phyloP scores from a whole-genome alignment of 768 basidiomycete species.

The Hygrocybe coccinea region DNA sequence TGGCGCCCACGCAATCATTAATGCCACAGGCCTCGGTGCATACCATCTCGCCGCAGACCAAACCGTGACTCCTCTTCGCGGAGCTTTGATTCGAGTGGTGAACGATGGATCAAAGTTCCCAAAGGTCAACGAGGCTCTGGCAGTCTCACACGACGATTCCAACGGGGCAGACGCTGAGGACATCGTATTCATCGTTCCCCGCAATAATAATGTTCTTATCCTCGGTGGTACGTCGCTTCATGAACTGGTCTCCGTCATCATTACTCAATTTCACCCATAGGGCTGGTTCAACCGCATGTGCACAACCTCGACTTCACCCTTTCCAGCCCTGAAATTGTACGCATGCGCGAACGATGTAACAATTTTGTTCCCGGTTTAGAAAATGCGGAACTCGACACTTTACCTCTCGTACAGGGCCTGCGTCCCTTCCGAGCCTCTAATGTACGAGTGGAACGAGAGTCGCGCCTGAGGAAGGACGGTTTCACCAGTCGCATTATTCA shows the following conservation, averaged over 20 bases:
- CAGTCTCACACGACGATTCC: slow-evolving; percentile 30
- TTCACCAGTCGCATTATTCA: slow-evolving; percentile 23
- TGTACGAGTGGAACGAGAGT: slow-evolving; percentile 28
- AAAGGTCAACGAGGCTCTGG: slow-evolving; percentile 29
- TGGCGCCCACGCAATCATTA: slow-evolving; percentile 29
- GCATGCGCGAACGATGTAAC: slow-evolving; percentile 28
- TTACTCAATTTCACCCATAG: neutral
- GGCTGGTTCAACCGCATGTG: slow-evolving; percentile 25
- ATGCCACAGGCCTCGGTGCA: slow-evolving; percentile 34
- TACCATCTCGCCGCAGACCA: slow-evolving; percentile 30
- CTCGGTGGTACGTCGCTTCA: slow-evolving; percentile 23
- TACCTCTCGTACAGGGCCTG: slow-evolving; percentile 26
- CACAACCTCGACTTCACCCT: slow-evolving; percentile 23
- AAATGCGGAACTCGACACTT: slow-evolving; percentile 23
- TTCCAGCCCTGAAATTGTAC: slow-evolving; percentile 25
- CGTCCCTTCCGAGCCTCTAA: slow-evolving; percentile 25
- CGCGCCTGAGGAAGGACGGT: slow-evolving; percentile 8
- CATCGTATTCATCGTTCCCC: slow-evolving; percentile 33
- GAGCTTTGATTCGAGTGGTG: slow-evolving; percentile 33
- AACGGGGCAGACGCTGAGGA: slow-evolving; percentile 26
- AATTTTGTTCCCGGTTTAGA: slow-evolving; percentile 25
- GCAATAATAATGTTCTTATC: slow-evolving; percentile 34
- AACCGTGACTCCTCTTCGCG: slow-evolving; percentile 34
- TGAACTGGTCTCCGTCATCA: neutral
- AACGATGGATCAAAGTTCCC: slow-evolving; percentile 35